A percentile compares a stretch with the other conserved stretches of the same genome.
These are phyloP conservation scores for Podaxis sp. DNA, from an alignment of 768 basidiomycete genomes.

Conservation along the genomic window DNA sequence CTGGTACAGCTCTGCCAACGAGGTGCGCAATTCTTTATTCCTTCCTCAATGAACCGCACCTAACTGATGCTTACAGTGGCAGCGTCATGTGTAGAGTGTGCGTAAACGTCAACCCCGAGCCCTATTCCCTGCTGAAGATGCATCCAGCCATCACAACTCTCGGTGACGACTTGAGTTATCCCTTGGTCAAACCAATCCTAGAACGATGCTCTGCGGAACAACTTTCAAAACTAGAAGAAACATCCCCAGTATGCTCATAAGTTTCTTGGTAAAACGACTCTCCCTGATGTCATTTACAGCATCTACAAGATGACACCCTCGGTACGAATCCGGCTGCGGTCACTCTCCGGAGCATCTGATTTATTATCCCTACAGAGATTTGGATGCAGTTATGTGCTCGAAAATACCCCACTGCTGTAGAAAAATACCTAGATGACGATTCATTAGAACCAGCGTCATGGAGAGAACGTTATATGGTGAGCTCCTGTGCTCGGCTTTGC, in stretches of 20 bases:
- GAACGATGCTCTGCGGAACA: constrained; percentile 70
- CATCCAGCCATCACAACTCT: constrained; percentile 57
- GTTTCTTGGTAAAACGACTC: neutral
- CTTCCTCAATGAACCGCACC: constrained; percentile 6
- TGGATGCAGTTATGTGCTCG: constrained; percentile 64
- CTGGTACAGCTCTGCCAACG: constrained; percentile 71
- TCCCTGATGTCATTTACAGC: constrained; percentile 27
- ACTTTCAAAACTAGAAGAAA: constrained; percentile 61
- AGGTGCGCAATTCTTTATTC: constrained; percentile 37
- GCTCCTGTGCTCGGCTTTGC: constrained; percentile 19
- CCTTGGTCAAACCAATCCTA: constrained; percentile 68
- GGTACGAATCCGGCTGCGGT: constrained; percentile 30
- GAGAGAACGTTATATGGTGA: constrained; percentile 66
- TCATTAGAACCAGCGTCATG: constrained; percentile 53
- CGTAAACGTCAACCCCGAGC: neutral
- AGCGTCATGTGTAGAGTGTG: constrained; percentile 4
- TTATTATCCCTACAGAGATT: constrained; percentile 39
- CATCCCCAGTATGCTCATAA: constrained; percentile 55
- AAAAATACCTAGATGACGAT: constrained; percentile 38
- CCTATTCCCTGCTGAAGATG: neutral
- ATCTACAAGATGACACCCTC: constrained; percentile 50
- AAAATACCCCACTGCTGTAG: constrained; percentile 50
- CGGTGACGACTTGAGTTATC: constrained; percentile 57
- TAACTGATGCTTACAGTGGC: constrained; percentile 6
- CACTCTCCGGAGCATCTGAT: constrained; percentile 8